Base-by-base conservation (phyloP, 257 asterid species). In the Vinca minor region DNA sequence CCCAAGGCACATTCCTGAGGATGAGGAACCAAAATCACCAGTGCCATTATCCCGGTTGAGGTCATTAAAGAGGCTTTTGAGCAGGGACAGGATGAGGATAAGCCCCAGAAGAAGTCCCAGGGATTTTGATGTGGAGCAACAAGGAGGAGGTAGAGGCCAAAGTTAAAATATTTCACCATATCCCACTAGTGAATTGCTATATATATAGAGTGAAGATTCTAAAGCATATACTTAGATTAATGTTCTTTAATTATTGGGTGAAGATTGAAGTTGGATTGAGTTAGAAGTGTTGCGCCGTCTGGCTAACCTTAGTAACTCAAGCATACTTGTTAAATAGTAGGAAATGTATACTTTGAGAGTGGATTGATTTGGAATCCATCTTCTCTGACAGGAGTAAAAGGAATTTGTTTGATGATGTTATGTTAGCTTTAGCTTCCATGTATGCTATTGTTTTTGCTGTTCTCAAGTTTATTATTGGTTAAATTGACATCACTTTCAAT, bases 61-160 rank as follows among this genome's bases (percentile, higher is more conserved):
- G 67, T 79, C 95, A 20, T 67, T 91, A 17, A 91, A 80, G 68
- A 82, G 95, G 82, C 93, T 88, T 0, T 73, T 86, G 84, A 87
- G 95, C 73, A 78, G 87, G 38, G 85, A 63, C 67, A 84, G 84
- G 44, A 84, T 83, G 85, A 88, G 84, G 63, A 77, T 78, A 17
- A 82, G 69, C 64, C 95, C 95, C 59, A 69, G 81, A 32, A 77
- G 83, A 62, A 77, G 77, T 77, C 79, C 89, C 2, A 67, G 77
- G 41, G 76, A 75, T 63, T 60, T 73, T 72, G 98, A 86, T 63
- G 59, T 83, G 62, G 95, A 88, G 71, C 66, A 64, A 74, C 90
- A 73, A 15, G 79, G 66, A 69, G 86, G 79, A 59, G 65, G 38
- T 59, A 66, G 82, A 73, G 54, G 36, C 13, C 71, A 76, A 63